Base-by-base conservation (phyloP, 2,329 filamentous ascomycete genomes). In the Fusarium robinianum region DNA sequence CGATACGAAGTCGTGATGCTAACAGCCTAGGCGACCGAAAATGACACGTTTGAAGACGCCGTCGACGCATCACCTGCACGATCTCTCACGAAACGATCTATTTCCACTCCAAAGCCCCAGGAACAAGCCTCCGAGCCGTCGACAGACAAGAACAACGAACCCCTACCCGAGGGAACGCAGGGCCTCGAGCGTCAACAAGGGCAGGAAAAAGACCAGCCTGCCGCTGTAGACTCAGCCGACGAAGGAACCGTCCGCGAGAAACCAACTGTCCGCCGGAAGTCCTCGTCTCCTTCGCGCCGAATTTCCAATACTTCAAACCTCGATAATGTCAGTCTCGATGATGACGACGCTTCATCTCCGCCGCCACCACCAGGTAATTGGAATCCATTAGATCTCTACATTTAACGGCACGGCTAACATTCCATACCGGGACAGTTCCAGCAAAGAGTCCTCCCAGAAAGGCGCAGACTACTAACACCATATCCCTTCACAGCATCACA, bases 1-100 rank as follows among this genome's bases (percentile, higher is more conserved):
- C 18, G 36, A 51, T 30, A 42, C 16, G 42, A 23, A 43, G 32
- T 21, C n/a, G 34, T 25, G 43, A 44, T 55, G 44, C 60, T 55
- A 34, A 49, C 42, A 19, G 35, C 44, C 17, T 42, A 71, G 67
- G 45, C 47, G 25, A 53, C 55, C 23, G 68, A 69, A 19, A 47
- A 63, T 21, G 69, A 71, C 26, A 57, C 80, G 11, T 95, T 95
- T 63, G 89, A 95, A 71, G 90, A 96, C 75, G 90, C 88, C 41
- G 73, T 81, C 57, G 86, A 88, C 67, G 80, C 76, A 47, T 69
- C 74, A 31, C 84, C 81, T 22, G 73, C 80, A 38, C 80, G 85
- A 49, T 89, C 85, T 17, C 69, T 90, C 50, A 83, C 79, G 24
- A 75, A 74, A 55, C 70, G 76, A 63, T 57, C 63, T 39, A 55